Conservation (phyloP, 2,329 filamentous ascomycete genomes). For the Ilyonectria sp. region DNA sequence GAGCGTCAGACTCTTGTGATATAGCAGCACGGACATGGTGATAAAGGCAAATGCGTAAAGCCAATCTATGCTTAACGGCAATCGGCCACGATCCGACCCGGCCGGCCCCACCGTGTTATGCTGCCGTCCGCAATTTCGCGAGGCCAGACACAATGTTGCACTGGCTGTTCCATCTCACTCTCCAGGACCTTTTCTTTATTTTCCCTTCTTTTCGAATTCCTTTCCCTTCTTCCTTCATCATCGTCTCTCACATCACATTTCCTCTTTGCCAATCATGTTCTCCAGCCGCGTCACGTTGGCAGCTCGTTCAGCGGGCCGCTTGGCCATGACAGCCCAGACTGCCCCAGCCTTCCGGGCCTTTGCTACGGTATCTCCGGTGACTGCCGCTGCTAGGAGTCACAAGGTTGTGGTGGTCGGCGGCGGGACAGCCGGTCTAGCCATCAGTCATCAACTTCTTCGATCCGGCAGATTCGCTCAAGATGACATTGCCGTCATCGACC, state of each 20-base stretch:
- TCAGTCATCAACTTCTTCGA: slow-evolving; percentile 78
- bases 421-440: slow-evolving; percentile 75
- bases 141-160: not conserved
- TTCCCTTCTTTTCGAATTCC: not conserved
- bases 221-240: not conserved
- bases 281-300: slow-evolving; percentile 35
- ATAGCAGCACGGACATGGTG: too few species aligned
- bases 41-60: too few species aligned
- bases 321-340: slow-evolving; percentile 1
- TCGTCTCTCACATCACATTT: not conserved
- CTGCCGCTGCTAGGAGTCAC: slow-evolving; percentile 56
- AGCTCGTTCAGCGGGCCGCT: slow-evolving; percentile 32
- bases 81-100: not conserved
- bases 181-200: not conserved
- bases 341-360: not conserved
- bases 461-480: slow-evolving; percentile 68
- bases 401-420: slow-evolving; percentile 78
- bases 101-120: not conserved
- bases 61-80: too few species aligned
- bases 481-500: slow-evolving; percentile 77
- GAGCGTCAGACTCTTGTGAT: too few species aligned
- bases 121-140: not conserved
- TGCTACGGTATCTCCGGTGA: slow-evolving; percentile 23
- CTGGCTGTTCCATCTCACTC: not conserved
- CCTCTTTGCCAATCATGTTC: slow-evolving; percentile 39